Conservation (phyloP, 106 monocot species). For the Ottelia alismoides region DNA sequence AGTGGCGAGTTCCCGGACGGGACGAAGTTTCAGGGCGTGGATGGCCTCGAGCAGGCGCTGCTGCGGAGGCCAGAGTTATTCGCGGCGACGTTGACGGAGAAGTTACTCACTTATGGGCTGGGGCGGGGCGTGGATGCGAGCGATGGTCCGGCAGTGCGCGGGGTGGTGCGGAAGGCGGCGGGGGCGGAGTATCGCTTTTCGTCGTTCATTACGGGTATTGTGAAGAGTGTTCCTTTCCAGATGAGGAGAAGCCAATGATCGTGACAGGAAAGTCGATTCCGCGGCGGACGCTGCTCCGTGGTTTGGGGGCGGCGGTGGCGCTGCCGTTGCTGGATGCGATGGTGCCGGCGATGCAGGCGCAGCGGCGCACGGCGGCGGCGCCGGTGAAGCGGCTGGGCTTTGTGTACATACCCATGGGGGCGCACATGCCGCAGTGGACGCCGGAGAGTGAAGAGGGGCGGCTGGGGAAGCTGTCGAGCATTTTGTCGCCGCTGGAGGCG, state of each 20-base stretch:
- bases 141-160: too few relatives aligned
- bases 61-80: too few relatives aligned
- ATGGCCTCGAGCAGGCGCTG: neutral
- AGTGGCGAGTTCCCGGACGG: neutral
- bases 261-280: neutral
- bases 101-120: too few relatives aligned
- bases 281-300: neutral
- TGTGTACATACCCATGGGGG: neutral
- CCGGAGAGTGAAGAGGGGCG: neutral
- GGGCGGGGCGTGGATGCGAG: too few relatives aligned
- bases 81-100: too few relatives aligned
- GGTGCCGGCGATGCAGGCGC: neutral
- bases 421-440: neutral
- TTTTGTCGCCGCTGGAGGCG: neutral
- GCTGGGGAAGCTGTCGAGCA: neutral
- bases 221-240: too few relatives aligned
- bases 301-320: neutral
- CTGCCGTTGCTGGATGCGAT: neutral
- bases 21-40: neutral
- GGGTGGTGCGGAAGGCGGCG: too few relatives aligned
- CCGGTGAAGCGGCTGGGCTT: neutral
- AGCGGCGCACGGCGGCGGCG: neutral
- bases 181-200: too few relatives aligned
- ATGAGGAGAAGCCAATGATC: neutral
- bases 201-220: too few relatives aligned